These are phyloP conservation scores for Stentor coeruleus DNA, from an alignment of 73 alveolate species.

Conservation along the genomic window DNA sequence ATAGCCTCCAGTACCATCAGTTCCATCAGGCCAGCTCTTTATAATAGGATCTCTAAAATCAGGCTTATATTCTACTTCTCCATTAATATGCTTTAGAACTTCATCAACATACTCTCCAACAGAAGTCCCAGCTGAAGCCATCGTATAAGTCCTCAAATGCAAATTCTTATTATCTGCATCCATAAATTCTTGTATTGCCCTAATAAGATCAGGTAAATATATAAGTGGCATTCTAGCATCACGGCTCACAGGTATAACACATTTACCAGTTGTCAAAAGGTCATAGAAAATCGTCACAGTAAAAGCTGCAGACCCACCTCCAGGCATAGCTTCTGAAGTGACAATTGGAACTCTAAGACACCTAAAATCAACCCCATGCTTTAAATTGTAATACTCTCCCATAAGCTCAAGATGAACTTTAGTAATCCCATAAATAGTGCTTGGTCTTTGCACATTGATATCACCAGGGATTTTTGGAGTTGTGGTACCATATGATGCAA, in stretches of 20 bases:
- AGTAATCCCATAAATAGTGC: slow-evolving; percentile 53
- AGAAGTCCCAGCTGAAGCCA: neutral
- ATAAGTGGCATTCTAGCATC: slow-evolving; percentile 13
- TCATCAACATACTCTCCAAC: slow-evolving; percentile 21
- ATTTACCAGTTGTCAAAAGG: slow-evolving; percentile 5
- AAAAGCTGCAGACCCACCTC: slow-evolving; percentile 31
- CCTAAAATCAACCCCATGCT: slow-evolving; percentile 54
- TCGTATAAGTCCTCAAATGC: neutral
- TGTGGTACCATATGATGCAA: slow-evolving; percentile 47
- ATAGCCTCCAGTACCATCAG: slow-evolving; percentile 35
- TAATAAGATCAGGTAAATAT: neutral
- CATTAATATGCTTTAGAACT: neutral
- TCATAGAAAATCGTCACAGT: slow-evolving; percentile 24
- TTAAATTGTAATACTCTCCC: slow-evolving; percentile 47
- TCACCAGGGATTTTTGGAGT: slow-evolving; percentile 31
- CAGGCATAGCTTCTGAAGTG: slow-evolving; percentile 32
- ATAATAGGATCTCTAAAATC: slow-evolving; percentile 47
- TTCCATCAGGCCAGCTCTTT: slow-evolving; percentile 50
- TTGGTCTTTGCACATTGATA: slow-evolving; percentile 37
- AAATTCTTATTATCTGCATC: slow-evolving; percentile 22
- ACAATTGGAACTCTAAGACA: slow-evolving; percentile 51
- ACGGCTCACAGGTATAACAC: slow-evolving; percentile 10
- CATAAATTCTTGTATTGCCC: neutral
- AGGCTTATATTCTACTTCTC: slow-evolving; percentile 40
- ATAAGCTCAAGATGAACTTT: slow-evolving; percentile 49